These are phyloP conservation scores for Talaromyces sp. DNA, from an alignment of 2,329 filamentous ascomycete genomes.

Conservation along the genomic window DNA sequence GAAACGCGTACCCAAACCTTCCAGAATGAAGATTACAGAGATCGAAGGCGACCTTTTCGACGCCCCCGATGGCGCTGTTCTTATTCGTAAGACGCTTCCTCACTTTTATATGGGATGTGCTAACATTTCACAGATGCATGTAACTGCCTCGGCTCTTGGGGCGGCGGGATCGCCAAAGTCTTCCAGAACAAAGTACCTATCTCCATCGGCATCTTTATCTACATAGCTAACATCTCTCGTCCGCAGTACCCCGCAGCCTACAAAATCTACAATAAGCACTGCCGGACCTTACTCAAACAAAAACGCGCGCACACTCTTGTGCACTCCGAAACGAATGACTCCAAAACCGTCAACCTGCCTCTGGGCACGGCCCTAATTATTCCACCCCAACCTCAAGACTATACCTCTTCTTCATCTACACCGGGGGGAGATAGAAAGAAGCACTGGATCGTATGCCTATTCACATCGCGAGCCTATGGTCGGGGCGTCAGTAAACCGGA, in stretches of 20 bases:
- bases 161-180: slow-evolving; percentile 54
- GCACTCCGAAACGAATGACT: neutral
- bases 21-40: slow-evolving; percentile 23
- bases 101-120: neutral
- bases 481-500: slow-evolving; percentile 34
- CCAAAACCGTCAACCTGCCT: slow-evolving; percentile 19
- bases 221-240: neutral
- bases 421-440: slow-evolving; percentile 21
- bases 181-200: slow-evolving; percentile 43
- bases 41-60: slow-evolving; percentile 51
- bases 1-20: neutral
- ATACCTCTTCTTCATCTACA: slow-evolving; percentile 1
- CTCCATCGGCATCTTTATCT: neutral
- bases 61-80: slow-evolving; percentile 48
- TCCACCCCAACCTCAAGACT: slow-evolving; percentile 44
- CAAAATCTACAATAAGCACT: slow-evolving; percentile 48
- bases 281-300: slow-evolving; percentile 28
- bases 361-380: slow-evolving; percentile 54
- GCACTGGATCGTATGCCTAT: slow-evolving; percentile 59
- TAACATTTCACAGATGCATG: slow-evolving; percentile 49
- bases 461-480: slow-evolving; percentile 54
- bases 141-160: slow-evolving; percentile 58
- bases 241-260: slow-evolving; percentile 52
- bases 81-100: slow-evolving; percentile 47
- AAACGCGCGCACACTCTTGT: neutral